phyloP scores from a whole-genome alignment of 306 rosid species.

The Boehmeria nivea region DNA sequence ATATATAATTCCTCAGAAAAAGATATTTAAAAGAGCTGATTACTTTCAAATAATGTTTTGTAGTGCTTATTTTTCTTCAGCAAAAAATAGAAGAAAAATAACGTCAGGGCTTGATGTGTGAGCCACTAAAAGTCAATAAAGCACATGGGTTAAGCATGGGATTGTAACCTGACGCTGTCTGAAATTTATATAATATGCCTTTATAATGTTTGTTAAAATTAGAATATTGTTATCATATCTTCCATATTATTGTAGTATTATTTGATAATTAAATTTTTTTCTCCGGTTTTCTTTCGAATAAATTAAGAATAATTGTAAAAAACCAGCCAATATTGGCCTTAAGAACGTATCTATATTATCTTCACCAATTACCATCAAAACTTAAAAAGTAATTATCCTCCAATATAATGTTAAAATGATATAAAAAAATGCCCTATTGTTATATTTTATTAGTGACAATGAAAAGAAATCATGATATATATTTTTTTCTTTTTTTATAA shows the following conservation, averaged over 20 bases:
- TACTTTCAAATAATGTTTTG: neutral
- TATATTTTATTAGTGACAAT: too few relatives aligned
- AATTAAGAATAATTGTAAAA: too few relatives aligned
- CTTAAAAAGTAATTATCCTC: too few relatives aligned
- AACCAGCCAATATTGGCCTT: too few relatives aligned
- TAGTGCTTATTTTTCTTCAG: neutral
- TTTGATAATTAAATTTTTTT: neutral
- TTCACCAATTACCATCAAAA: too few relatives aligned
- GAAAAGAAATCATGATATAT: too few relatives aligned
- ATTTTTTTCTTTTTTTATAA: too few relatives aligned
- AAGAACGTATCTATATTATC: too few relatives aligned
- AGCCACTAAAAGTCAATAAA: neutral
- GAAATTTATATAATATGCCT: neutral
- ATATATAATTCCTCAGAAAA: neutral
- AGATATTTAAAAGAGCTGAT: neutral
- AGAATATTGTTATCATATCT: neutral
- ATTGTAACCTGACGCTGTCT: neutral
- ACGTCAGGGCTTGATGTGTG: neutral
- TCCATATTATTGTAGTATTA: neutral
- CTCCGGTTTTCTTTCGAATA: neutral
- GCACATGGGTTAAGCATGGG: slow-evolving; percentile 5
- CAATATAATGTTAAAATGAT: too few relatives aligned
- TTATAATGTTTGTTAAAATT: neutral
- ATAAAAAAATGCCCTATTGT: too few relatives aligned
- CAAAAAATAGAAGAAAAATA: neutral